Conservation (phyloP, 2,329 filamentous ascomycete genomes). For the Penicillium sp. region DNA sequence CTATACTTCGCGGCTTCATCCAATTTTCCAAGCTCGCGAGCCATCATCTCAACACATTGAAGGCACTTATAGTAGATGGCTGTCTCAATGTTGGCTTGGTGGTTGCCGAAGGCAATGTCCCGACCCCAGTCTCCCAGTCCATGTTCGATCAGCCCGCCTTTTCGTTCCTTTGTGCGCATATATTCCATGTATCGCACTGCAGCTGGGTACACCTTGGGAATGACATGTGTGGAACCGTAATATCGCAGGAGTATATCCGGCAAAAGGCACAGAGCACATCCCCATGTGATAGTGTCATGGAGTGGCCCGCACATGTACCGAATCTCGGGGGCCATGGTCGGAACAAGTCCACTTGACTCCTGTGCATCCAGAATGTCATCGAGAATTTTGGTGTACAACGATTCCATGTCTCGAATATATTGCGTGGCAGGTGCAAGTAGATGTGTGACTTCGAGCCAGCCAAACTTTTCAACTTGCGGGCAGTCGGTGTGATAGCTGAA, state of each 20-base stretch:
- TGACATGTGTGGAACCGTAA: constrained; percentile 27
- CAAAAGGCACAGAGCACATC: constrained; percentile 28
- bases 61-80: constrained; percentile 32
- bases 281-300: constrained; percentile 47
- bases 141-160: constrained; percentile 28
- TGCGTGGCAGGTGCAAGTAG: constrained; percentile 52
- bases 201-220: constrained; percentile 23
- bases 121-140: constrained; percentile 31
- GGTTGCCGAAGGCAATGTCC: constrained; percentile 31
- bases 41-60: constrained; percentile 28
- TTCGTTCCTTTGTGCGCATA: constrained; percentile 28
- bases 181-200: constrained; percentile 31
- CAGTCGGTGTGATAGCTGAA: constrained; percentile 56
- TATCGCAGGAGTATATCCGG: constrained; percentile 26
- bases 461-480: constrained; percentile 54
- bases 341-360: constrained; percentile 50
- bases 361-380: constrained; percentile 54
- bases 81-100: constrained; percentile 33
- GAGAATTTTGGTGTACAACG: constrained; percentile 52
- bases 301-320: constrained; percentile 56
- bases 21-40: constrained; percentile 20
- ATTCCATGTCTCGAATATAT: constrained; percentile 53
- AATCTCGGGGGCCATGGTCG: constrained; percentile 54
- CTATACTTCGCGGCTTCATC: constrained; percentile 21
- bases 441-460: constrained; percentile 54